phyloP scores from a whole-genome alignment of 1,139 yeast genomes.

The Pichia inconspicua region DNA sequence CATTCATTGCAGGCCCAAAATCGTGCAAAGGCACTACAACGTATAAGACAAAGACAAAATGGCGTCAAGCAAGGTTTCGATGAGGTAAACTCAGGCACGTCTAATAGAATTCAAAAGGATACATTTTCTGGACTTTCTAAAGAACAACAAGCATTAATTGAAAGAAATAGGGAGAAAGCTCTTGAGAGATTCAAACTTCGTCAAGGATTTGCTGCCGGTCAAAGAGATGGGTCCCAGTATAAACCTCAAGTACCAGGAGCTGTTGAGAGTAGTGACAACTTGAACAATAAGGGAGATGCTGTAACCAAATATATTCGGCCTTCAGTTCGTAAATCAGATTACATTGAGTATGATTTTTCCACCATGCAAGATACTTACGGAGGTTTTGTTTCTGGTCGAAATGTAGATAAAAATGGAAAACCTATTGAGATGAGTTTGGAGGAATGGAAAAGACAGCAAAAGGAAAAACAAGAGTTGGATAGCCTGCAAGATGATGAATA shows the following conservation, averaged over 20 bases:
- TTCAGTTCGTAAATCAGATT: constrained; percentile 51
- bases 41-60: constrained; percentile 41
- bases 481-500: constrained; percentile 30
- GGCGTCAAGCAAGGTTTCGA: constrained; percentile 8
- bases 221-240: constrained; percentile 30
- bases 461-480: constrained; percentile 28
- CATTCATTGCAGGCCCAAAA: constrained; percentile 30
- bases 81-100: not conserved
- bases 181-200: constrained; percentile 41
- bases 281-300: not conserved
- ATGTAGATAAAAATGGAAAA: constrained; percentile 24
- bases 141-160: constrained; percentile 46
- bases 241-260: constrained; percentile 6
- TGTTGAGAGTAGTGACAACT: not conserved
- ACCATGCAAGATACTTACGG: constrained; percentile 85
- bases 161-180: constrained; percentile 52
- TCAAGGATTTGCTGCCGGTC: constrained; percentile 26
- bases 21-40: constrained; percentile 50
- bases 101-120: not conserved
- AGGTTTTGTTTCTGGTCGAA: constrained; percentile 57
- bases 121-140: constrained; percentile 33
- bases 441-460: constrained; percentile 70
- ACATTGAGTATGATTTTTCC: constrained; percentile 87
- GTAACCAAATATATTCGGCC: constrained; percentile 28
- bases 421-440: constrained; percentile 45